phyloP scores from a whole-genome alignment of 768 basidiomycete species.

The Xerocomus spinulosus region DNA sequence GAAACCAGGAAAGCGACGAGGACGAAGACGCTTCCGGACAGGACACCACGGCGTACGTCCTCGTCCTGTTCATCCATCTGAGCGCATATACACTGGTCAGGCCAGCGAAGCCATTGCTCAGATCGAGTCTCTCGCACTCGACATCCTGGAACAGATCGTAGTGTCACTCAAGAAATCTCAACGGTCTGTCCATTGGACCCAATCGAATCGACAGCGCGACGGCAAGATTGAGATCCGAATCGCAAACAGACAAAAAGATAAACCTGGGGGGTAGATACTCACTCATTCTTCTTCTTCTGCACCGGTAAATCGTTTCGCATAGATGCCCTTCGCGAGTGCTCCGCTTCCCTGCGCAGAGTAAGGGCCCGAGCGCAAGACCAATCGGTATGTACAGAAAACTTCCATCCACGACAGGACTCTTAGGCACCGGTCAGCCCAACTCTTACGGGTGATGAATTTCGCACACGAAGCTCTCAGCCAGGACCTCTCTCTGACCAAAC shows the following conservation, averaged over 20 bases:
- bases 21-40: conserved; percentile 9
- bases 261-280: conserved; percentile 26
- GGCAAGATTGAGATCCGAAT: conserved; percentile 33
- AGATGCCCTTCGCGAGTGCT: conserved; percentile 24
- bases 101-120: conserved; percentile 22
- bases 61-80: neutral
- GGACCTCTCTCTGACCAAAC: conserved; percentile 57
- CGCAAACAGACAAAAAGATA: conserved; percentile 33
- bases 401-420: neutral
- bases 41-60: conserved; percentile 7
- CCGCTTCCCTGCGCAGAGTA: conserved; percentile 36
- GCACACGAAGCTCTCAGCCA: conserved; percentile 63
- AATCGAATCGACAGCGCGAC: conserved; percentile 4
- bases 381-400: conserved; percentile 33
- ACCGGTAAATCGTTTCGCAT: neutral
- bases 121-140: conserved; percentile 29
- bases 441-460: conserved; percentile 61
- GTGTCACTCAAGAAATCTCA: conserved; percentile 8
- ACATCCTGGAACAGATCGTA: conserved; percentile 32
- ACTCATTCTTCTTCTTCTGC: neutral
- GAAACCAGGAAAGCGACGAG: conserved; percentile 4
- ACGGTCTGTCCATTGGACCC: neutral
- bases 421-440: conserved; percentile 46
- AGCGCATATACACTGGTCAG: conserved; percentile 3
- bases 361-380: conserved; percentile 34